Percentiles rank a stretch among this genome's conserved stretches.
Conservation (phyloP, 306 rosid genomes). For the Castanea mollissima region DNA sequence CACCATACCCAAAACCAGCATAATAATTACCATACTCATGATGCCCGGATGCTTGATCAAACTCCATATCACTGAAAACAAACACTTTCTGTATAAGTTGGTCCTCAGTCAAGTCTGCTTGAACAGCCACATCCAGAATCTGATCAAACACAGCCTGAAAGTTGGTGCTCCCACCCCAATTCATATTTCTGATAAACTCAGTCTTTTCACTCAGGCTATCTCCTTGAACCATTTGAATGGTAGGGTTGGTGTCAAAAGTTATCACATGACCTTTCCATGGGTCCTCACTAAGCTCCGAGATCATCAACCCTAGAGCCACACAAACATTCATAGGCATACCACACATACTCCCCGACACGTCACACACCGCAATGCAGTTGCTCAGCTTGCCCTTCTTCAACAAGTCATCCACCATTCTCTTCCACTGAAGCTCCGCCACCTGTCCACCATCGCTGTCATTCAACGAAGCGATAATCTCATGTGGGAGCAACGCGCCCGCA, state of each 20-base stretch:
- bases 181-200: slow-evolving; percentile 39
- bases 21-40: not conserved
- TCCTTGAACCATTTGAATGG: slow-evolving; percentile 53
- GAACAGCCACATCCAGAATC: slow-evolving; percentile 52
- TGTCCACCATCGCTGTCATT: too few species aligned
- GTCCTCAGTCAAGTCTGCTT: slow-evolving; percentile 45
- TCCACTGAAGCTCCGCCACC: too few species aligned
- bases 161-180: slow-evolving; percentile 28
- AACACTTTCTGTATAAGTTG: slow-evolving; percentile 64
- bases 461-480: slow-evolving; percentile 43
- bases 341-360: slow-evolving; percentile 47
- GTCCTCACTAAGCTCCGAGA: too few species aligned
- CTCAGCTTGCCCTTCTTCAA: slow-evolving; percentile 44
- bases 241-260: slow-evolving; percentile 42
- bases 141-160: slow-evolving; percentile 65
- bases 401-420: not conserved
- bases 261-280: slow-evolving; percentile 43
- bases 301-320: too few species aligned
- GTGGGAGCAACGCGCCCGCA: slow-evolving; percentile 66
- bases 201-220: slow-evolving; percentile 35
- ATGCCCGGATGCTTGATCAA: slow-evolving; percentile 41
- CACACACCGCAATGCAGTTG: slow-evolving; percentile 51
- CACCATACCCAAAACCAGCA: too few species aligned
- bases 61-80: slow-evolving; percentile 34
- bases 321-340: slow-evolving; percentile 54